Evolutionary conservation across 2,329 filamentous ascomycete species (phyloP).

Genomic region (Apiospora rasikravindrae): DNA sequence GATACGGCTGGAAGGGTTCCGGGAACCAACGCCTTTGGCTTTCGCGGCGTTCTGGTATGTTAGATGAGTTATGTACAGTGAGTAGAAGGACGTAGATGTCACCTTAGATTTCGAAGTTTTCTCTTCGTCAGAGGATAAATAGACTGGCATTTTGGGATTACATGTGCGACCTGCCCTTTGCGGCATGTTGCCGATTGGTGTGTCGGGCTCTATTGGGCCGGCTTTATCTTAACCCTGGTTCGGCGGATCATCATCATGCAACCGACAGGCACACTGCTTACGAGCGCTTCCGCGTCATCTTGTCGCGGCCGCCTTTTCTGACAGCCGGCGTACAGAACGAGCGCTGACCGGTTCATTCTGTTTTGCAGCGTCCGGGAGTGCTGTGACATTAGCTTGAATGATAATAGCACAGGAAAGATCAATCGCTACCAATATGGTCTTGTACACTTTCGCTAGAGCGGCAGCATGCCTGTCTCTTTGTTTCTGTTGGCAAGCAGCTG

Average conservation of each 20-base stretch:
- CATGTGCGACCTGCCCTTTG: background rate
- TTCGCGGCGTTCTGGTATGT: background rate
- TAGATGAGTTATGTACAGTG: background rate
- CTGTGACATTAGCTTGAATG: background rate
- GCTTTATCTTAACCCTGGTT: background rate
- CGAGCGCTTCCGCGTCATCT: background rate
- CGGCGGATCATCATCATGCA: background rate
- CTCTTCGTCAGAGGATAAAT: background rate
- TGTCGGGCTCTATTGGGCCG: background rate
- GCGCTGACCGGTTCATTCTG: background rate
- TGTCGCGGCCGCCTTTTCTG: background rate
- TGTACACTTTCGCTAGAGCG: background rate
- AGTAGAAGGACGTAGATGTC: background rate
- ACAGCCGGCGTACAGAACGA: background rate
- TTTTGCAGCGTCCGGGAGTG: background rate
- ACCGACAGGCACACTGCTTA: background rate
- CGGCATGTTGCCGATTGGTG: background rate
- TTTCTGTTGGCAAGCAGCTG: background rate
- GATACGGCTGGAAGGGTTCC: background rate
- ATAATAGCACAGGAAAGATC: background rate
- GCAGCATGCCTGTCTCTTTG: background rate
- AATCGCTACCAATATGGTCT: background rate
- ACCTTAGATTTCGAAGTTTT: background rate
- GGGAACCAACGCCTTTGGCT: background rate
- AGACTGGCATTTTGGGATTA: background rate